These are phyloP conservation scores for Craspedostauros australis DNA, from an alignment of 108 stramenopile species.

Conservation along the genomic window DNA sequence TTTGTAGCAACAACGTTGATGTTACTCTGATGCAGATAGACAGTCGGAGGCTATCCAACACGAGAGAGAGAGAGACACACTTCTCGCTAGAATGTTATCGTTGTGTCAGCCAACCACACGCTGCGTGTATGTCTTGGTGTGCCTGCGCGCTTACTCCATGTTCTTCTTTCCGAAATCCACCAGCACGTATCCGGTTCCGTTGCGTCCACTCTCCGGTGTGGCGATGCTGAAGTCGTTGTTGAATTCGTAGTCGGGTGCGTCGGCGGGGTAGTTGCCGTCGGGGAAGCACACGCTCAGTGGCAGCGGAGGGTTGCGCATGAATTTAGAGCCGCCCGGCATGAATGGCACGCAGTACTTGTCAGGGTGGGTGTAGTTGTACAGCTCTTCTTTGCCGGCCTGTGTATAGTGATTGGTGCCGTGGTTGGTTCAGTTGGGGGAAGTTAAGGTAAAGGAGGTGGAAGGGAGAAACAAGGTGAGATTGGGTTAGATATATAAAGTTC, in stretches of 20 bases:
- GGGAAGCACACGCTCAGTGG: constrained; percentile 90
- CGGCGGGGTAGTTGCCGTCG: constrained; percentile 82
- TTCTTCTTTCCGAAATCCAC: constrained; percentile 90
- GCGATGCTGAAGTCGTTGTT: constrained; percentile 85
- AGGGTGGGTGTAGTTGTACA: constrained; percentile 77
- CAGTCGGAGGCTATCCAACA: no score
- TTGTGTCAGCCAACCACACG: no score
- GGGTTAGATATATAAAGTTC: no score
- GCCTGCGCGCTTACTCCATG: constrained; percentile 90
- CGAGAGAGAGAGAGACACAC: no score
- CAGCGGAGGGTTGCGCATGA: constrained; percentile 96
- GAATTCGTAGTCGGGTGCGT: constrained; percentile 68
- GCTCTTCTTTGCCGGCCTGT: constrained; percentile 71
- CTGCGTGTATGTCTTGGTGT: no score
- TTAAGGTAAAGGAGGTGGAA: constrained; percentile 6
- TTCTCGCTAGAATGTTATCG: no score
- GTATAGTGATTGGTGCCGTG: no score
- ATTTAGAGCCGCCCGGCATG: constrained; percentile 97
- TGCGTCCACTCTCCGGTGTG: constrained; percentile 69
- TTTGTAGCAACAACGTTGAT: no score
- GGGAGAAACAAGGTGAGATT: no score
- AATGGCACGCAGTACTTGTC: constrained; percentile 85
- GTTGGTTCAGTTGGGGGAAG: not conserved
- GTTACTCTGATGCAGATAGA: no score
- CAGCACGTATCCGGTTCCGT: constrained; percentile 71